These are phyloP conservation scores for Cyclotella cryptica DNA, from an alignment of 108 stramenopile genomes.

Conservation along the genomic window DNA sequence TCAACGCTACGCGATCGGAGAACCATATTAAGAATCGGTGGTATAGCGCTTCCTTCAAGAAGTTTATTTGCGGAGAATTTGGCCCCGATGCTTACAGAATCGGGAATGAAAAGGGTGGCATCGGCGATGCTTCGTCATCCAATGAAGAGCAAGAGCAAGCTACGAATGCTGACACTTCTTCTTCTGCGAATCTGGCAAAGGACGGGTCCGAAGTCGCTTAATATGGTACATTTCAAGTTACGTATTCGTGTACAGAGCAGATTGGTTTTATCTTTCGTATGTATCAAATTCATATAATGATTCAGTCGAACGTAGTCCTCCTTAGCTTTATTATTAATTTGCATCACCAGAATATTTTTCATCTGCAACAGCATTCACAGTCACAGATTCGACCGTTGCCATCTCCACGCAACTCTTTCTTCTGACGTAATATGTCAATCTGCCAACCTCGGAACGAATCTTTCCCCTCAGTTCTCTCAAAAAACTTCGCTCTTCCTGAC, in stretches of 20 bases:
- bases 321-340: too few species aligned
- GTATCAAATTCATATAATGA: too few species aligned
- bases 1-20: constrained; percentile 78
- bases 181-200: too few species aligned
- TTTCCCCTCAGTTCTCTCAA: constrained; percentile 6
- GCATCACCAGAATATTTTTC: too few species aligned
- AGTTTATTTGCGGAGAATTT: constrained; percentile 45
- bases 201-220: too few species aligned
- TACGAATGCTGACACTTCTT: neutral
- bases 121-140: neutral
- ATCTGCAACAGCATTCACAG: too few species aligned
- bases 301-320: too few species aligned
- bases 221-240: too few species aligned
- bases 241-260: too few species aligned
- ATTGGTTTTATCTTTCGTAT: too few species aligned
- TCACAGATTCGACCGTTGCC: neutral
- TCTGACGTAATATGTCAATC: neutral
- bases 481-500: constrained; percentile 22
- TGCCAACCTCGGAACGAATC: constrained; percentile 2
- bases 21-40: constrained; percentile 94
- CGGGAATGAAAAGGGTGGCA: constrained; percentile 17
- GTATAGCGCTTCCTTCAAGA: constrained; percentile 86
- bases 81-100: constrained; percentile 43
- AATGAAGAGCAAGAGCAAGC: neutral
- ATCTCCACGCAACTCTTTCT: neutral